Percentiles rank a stretch among this genome's conserved stretches.
These are phyloP conservation scores for Torulaspora indica DNA, from an alignment of 805 yeast species.

Conservation along the genomic window DNA sequence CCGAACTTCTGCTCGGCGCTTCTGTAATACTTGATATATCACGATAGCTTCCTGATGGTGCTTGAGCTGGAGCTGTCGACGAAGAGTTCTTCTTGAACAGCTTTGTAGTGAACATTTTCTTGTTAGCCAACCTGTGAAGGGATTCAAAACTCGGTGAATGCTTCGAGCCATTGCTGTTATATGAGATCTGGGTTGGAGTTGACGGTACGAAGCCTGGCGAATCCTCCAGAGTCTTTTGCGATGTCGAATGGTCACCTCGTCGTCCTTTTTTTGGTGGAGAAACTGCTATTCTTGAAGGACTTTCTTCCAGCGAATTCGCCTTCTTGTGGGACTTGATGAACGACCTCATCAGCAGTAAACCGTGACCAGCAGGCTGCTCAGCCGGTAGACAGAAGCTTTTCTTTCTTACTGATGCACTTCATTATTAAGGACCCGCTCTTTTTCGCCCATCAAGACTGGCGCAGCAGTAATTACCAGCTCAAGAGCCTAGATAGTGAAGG, in stretches of 20 bases:
- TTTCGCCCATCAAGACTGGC: background rate
- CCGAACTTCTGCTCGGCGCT: conserved; percentile 11
- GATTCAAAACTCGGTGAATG: conserved; percentile 32
- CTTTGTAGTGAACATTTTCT: conserved; percentile 29
- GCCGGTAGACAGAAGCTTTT: background rate
- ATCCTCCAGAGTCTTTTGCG: conserved; percentile 17
- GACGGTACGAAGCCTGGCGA: conserved; percentile 12
- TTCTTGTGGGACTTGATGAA: conserved; percentile 40
- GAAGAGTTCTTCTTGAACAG: conserved; percentile 29
- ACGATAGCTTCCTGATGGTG: background rate
- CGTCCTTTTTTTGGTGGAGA: conserved; percentile 1
- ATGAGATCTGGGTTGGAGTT: conserved; percentile 15
- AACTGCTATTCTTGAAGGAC: conserved; percentile 15
- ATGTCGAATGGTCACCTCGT: conserved; percentile 4
- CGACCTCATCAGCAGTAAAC: conserved; percentile 34
- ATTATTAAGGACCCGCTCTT: background rate
- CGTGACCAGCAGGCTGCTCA: background rate
- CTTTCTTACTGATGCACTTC: background rate
- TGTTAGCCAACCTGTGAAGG: conserved; percentile 28
- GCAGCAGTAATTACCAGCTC: no score
- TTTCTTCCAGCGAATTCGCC: conserved; percentile 34
- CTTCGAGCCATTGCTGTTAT: conserved; percentile 11
- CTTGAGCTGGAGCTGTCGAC: conserved; percentile 12
- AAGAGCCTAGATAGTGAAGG: background rate
- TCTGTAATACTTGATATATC: conserved; percentile 15